Conservation (phyloP, 1,139 yeast genomes). For the Hyphopichia wangnamkhiaoensis region DNA sequence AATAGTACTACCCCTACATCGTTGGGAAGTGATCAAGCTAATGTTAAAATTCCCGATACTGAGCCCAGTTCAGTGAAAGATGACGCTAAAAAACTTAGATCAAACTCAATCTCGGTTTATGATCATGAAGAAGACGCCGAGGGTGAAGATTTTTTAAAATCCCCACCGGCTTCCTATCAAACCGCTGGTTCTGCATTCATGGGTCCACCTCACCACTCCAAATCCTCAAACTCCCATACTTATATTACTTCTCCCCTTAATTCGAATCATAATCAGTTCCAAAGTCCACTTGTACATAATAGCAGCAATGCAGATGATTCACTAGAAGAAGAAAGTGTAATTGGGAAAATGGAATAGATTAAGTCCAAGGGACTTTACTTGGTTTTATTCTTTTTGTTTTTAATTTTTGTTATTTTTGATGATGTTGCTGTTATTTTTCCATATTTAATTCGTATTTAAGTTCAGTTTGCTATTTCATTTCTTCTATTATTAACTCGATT, state of each 20-base stretch:
- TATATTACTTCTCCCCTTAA: constrained; percentile 2
- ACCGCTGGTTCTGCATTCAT: neutral
- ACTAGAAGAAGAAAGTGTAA: constrained; percentile 19
- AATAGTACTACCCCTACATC: neutral
- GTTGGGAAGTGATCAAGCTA: too few relatives aligned
- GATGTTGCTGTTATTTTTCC: too few relatives aligned
- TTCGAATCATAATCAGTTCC: constrained; percentile 1
- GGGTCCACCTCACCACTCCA: constrained; percentile 3
- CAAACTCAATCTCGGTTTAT: constrained; percentile 4
- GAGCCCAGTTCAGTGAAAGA: too few relatives aligned
- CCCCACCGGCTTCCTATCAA: constrained; percentile 10
- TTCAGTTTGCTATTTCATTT: too few relatives aligned
- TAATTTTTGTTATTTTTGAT: too few relatives aligned
- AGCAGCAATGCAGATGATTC: constrained; percentile 4
- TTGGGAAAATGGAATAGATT: constrained; percentile 24
- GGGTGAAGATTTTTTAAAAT: constrained; percentile 7
- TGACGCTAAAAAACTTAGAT: constrained; percentile 1
- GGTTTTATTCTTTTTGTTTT: neutral
- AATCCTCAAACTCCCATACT: neutral
- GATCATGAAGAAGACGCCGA: constrained; percentile 7
- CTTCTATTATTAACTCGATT: neutral
- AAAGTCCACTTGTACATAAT: constrained; percentile 1
- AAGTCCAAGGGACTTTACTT: neutral
- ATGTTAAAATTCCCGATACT: too few relatives aligned
- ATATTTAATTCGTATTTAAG: too few relatives aligned